Evolutionary conservation across 768 basidiomycete genomes (phyloP).

Genomic region (Boletus pseudopeckii): DNA sequence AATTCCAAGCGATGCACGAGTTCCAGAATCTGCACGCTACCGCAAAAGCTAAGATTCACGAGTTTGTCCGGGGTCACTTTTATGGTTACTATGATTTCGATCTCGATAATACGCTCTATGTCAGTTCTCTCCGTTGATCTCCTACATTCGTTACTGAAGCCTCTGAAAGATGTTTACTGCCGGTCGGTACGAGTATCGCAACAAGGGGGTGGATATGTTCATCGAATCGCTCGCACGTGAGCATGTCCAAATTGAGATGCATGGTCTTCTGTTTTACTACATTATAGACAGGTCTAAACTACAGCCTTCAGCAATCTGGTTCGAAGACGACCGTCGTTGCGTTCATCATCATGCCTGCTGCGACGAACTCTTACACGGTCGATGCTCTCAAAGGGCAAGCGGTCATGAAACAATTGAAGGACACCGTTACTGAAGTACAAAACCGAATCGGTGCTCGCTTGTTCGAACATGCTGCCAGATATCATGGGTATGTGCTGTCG

Average conservation of each 20-base stretch:
- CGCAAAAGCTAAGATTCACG: conserved; percentile 96
- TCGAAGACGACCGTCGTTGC: conserved; percentile 88
- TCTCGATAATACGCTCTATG: conserved; percentile 86
- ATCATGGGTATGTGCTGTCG: conserved; percentile 67
- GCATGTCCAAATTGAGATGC: conserved; percentile 21
- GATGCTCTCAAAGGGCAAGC: conserved; percentile 97
- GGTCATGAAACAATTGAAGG: conserved; percentile 93
- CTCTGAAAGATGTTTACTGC: conserved; percentile 87
- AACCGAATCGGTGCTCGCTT: conserved; percentile 87
- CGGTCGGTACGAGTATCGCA: conserved; percentile 98
- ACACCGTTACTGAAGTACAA: conserved; percentile 95
- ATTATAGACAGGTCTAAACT: conserved; percentile 46
- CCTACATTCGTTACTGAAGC: conserved; percentile 3
- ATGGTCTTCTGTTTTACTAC: neutral
- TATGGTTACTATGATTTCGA: conserved; percentile 98
- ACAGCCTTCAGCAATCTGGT: conserved; percentile 55
- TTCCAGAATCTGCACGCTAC: conserved; percentile 94
- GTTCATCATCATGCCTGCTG: conserved; percentile 98
- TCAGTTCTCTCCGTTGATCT: conserved; percentile 32
- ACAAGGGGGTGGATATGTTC: conserved; percentile 99
- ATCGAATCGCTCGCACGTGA: conserved; percentile 91
- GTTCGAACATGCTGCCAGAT: conserved; percentile 92
- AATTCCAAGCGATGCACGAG: conserved; percentile 99
- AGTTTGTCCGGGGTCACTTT: conserved; percentile 96
- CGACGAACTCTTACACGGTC: conserved; percentile 94